A percentile compares a stretch with the other conserved stretches of the same genome.
Evolutionary conservation across 352 stramenopile genomes (phyloP).

Genomic region (Phytopythium boreale): DNA sequence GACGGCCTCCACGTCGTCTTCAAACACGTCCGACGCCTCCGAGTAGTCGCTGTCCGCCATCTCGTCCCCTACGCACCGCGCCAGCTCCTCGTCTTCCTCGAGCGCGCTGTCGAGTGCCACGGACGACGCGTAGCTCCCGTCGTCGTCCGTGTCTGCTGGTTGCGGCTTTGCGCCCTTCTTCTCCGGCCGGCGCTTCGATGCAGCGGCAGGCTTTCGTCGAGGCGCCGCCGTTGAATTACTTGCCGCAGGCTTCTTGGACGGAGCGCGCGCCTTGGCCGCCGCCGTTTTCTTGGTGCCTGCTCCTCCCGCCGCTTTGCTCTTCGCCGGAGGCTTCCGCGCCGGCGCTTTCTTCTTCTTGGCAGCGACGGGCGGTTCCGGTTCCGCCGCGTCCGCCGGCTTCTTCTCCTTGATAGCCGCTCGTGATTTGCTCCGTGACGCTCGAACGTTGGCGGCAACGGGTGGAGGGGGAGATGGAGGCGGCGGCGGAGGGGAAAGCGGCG

Average conservation of each 20-base stretch:
- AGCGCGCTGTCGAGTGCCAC: conserved; percentile 10
- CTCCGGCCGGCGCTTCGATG: not conserved
- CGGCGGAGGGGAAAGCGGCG: conserved; percentile 27
- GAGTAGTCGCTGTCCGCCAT: conserved; percentile 45
- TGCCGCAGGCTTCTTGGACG: conserved; percentile 14
- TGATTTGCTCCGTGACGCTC: not conserved
- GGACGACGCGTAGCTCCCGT: conserved; percentile 3
- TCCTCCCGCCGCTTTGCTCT: conserved; percentile 16
- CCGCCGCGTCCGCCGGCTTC: not conserved
- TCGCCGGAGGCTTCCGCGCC: conserved; percentile 8
- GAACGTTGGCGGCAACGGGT: not conserved
- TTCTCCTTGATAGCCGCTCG: not conserved
- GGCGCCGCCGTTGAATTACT: conserved; percentile 10
- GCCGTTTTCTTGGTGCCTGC: conserved; percentile 13
- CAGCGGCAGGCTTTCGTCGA: conserved; percentile 4
- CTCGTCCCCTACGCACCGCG: conserved; percentile 41
- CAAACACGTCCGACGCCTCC: conserved; percentile 70
- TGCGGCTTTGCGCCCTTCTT: conserved; percentile 4
- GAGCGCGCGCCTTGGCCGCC: conserved; percentile 11
- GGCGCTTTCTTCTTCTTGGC: conserved; percentile 1
- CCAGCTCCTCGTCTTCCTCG: conserved; percentile 37
- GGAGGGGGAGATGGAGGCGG: conserved; percentile 16
- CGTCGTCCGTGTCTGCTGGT: conserved; percentile 3
- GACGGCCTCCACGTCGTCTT: conserved; percentile 68
- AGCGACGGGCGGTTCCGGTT: not conserved